Conservation (phyloP, 2,329 filamentous ascomycete species). For the Diaporthe sp. region DNA sequence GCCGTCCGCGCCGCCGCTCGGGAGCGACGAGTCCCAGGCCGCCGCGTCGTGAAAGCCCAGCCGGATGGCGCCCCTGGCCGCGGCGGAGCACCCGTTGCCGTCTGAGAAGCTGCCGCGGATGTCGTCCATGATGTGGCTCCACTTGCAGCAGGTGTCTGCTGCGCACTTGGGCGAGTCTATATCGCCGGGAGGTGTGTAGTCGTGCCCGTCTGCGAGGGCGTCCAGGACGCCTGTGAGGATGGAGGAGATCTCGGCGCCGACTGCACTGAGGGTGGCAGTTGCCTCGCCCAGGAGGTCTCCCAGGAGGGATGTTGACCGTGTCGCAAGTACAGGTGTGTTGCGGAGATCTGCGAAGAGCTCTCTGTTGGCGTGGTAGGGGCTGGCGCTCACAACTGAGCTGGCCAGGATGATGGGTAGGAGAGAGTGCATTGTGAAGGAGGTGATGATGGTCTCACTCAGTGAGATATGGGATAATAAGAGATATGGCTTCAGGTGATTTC, state of each 20-base stretch:
- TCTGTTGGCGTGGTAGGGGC: neutral
- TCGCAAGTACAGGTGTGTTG: neutral
- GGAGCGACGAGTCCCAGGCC: constrained; percentile 48
- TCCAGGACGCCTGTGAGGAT: constrained; percentile 18
- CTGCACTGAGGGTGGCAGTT: constrained; percentile 17
- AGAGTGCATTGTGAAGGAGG: neutral
- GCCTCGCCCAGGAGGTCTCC: constrained; percentile 19
- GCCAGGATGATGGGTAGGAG: constrained; percentile 2
- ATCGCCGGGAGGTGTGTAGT: constrained; percentile 1
- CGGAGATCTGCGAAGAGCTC: constrained; percentile 11
- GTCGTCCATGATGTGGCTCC: constrained; percentile 50
- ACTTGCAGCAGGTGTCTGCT: constrained; percentile 48
- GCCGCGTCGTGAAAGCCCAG: constrained; percentile 59
- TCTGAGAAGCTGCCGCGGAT: constrained; percentile 41
- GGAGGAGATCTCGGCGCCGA: constrained; percentile 12
- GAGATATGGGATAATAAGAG: neutral
- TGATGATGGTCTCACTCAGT: neutral
- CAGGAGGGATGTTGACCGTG: constrained; percentile 18
- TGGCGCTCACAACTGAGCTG: neutral
- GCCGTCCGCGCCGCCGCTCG: constrained; percentile 57
- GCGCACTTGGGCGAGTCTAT: constrained; percentile 40
- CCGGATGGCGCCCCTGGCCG: constrained; percentile 56
- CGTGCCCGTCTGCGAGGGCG: constrained; percentile 5
- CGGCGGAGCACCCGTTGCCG: constrained; percentile 46
- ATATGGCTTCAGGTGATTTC: neutral